Base-by-base conservation (phyloP, 2,329 filamentous ascomycete genomes). In the Fusarium nelsonii region DNA sequence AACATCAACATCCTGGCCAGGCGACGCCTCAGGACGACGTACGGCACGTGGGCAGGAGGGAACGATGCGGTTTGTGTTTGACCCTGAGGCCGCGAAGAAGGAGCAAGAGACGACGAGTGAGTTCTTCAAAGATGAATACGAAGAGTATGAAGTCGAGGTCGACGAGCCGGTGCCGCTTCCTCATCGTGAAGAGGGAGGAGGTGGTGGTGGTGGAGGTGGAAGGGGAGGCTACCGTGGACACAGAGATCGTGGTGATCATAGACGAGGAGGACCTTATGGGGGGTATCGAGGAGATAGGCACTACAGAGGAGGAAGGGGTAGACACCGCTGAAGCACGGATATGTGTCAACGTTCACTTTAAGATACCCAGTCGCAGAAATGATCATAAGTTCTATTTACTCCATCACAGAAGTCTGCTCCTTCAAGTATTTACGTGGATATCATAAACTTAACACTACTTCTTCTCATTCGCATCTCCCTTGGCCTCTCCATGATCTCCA, bases 31-130 rank as follows among this genome's bases (percentile, higher is more conserved):
- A 1, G 73, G 75, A 14, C 70, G 74, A 11, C 69, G 78, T 2
- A 75, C 77, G 7, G 77, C 78, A 74, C 66, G 83, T 79, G 71
- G 83, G 76, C 78, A 85, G 73, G 91, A 93, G 23, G 92, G 92
- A 8, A 97, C 95, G 0, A 89, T 97, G 69, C 88, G 96, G 8
- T 98, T 97, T 78, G 93, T 97, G 79, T 90, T 98, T 49, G 92
- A 97, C 69, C 88, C 90, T 0, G 90, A 91, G 56, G 87, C 91
- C 50, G 94, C 94, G 3, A 85, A 87, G 46, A 84, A 85, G 16
- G 96, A 99, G 80, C 87, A 88, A 72, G 84, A 85, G 14, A 84
- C 86, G 14, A 91, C 94, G 3, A 84, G 85, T 6, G 84, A 86
- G 50, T 94, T 90, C 77, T 93, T 91, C 75, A 88, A 87, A 41